Evolutionary conservation across 768 basidiomycete genomes (phyloP), one percentile per base, ranked within the genome.

Genomic region (Sporobolomyces pararoseus): DNA sequence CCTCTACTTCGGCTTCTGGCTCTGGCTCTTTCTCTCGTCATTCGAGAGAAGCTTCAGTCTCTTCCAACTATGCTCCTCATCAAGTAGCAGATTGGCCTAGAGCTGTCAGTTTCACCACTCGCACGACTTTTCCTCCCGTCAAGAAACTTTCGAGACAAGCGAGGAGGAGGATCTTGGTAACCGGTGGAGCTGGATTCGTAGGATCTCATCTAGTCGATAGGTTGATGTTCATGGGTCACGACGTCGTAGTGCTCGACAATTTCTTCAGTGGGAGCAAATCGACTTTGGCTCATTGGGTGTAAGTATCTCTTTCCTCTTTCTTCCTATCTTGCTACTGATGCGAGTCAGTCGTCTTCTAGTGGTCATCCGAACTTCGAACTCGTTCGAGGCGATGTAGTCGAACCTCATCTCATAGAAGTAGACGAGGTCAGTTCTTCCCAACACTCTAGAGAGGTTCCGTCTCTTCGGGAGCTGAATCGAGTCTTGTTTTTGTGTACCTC

Each of bases 361-460:
- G 96, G 96, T 12, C 96, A 99, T 80, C 96, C 96, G 71, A 97
- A 98, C 82, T 99, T 99, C 76, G 95, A 98, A 81, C 83, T 99
- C 82, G 91, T 98, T 74, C 87, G 96, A 67, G 96, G 97, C 79
- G 96, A 99, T 78, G 89, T 99, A 29, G 88, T 97, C 50, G 89
- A 98, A 77, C 92, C 94, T 1, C 94, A 96, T 82, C 89, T 95
- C 88, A 95, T 96, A 79, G 96, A 99, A 80, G 95, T 93, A 72
- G 96, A 99, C 81, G 93, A 73, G 59, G 71, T 68, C n/a, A 35
- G 52, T 29, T 39, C 53, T n/a, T 14, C 25, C 12, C 7, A n/a
- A 0, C 47, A 14, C n/a, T n/a, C n/a, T n/a, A n/a, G n/a, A n/a
- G n/a, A 14, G 14, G 14, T 1, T n/a, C n/a, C n/a, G n/a, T n/a